A percentile compares a stretch with the other conserved stretches of the same genome.
phyloP scores from a whole-genome alignment of 805 yeast genomes.

The Barnettozyma vustinii region DNA sequence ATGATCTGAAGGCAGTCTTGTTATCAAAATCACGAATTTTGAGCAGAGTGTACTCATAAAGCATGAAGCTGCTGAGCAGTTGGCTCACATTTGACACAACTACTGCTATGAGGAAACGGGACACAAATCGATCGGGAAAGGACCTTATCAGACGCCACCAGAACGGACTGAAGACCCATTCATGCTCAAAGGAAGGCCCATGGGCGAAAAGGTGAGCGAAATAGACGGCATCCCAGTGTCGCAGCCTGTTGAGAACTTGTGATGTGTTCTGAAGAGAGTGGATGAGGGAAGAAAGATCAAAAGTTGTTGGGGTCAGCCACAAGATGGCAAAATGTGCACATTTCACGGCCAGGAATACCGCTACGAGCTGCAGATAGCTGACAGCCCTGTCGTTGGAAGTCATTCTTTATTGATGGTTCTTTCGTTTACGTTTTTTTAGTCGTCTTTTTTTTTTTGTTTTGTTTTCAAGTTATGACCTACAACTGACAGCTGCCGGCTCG shows the following conservation, averaged over 20 bases:
- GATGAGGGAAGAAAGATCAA: constrained; percentile 6
- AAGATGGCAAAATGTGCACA: constrained; percentile 1
- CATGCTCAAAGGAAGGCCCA: constrained; percentile 68
- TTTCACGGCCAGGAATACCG: constrained; percentile 3
- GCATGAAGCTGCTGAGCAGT: constrained; percentile 38
- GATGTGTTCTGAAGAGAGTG: neutral
- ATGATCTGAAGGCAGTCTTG: constrained; percentile 29
- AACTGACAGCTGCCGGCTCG: too few species aligned
- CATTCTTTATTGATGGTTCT: neutral
- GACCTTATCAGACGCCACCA: constrained; percentile 57
- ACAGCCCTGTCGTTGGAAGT: neutral
- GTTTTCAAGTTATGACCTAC: too few species aligned
- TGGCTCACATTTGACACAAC: constrained; percentile 49
- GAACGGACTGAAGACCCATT: constrained; percentile 77
- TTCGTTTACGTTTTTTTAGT: neutral
- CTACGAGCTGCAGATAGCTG: neutral
- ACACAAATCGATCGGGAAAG: constrained; percentile 8
- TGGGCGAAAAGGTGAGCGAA: constrained; percentile 52
- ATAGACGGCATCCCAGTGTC: constrained; percentile 86
- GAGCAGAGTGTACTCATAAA: constrained; percentile 44
- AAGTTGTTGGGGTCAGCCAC: constrained; percentile 1
- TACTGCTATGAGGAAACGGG: constrained; percentile 42
- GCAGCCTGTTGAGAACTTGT: constrained; percentile 36
- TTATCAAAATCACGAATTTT: constrained; percentile 24
- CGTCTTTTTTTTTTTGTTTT: too few species aligned